Percentiles rank a stretch among this genome's conserved stretches.
These are phyloP conservation scores for Pythium apleroticum DNA, from an alignment of 352 stramenopile species.

Conservation along the genomic window DNA sequence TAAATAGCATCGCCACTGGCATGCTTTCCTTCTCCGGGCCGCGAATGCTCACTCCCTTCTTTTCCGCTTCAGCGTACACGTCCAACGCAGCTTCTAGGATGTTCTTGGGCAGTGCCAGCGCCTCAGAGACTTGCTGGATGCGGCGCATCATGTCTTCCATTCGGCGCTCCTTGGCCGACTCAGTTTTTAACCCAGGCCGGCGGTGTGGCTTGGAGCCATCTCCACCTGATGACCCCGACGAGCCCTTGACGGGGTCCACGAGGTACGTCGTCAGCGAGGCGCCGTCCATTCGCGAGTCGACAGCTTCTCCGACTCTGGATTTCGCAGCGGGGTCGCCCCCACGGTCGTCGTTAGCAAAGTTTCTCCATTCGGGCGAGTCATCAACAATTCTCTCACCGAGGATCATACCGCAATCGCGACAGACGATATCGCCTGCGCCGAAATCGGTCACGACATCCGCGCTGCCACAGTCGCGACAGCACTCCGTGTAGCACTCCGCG, in stretches of 20 bases:
- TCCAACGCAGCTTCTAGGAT: slow-evolving; percentile 74
- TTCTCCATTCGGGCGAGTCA: slow-evolving; percentile 86
- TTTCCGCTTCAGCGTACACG: slow-evolving; percentile 67
- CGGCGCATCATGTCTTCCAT: slow-evolving; percentile 69
- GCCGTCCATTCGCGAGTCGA: slow-evolving; percentile 60
- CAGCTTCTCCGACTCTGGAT: slow-evolving; percentile 75
- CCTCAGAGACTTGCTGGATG: slow-evolving; percentile 70
- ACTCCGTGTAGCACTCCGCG: slow-evolving; percentile 61
- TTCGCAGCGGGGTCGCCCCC: slow-evolving; percentile 73
- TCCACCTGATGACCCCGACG: slow-evolving; percentile 18
- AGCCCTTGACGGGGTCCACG: slow-evolving; percentile 51
- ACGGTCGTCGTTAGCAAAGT: slow-evolving; percentile 87
- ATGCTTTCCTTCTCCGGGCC: slow-evolving; percentile 69
- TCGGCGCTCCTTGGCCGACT: slow-evolving; percentile 55
- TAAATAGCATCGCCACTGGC: slow-evolving; percentile 64
- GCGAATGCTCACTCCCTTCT: slow-evolving; percentile 61
- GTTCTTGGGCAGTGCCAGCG: slow-evolving; percentile 61
- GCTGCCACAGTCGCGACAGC: slow-evolving; percentile 70
- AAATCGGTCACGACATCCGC: slow-evolving; percentile 80
- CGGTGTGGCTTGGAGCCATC: slow-evolving; percentile 43
- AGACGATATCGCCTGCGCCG: slow-evolving; percentile 79
- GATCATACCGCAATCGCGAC: slow-evolving; percentile 79
- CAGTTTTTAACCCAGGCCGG: slow-evolving; percentile 56
- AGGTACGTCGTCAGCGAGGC: slow-evolving; percentile 69
- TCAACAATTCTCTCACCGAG: slow-evolving; percentile 88